A percentile compares a stretch with the other conserved stretches of the same genome.
These are phyloP conservation scores for Haplosporangium gracile DNA, from an alignment of 192 early-diverging fungal genomes.

Conservation along the genomic window DNA sequence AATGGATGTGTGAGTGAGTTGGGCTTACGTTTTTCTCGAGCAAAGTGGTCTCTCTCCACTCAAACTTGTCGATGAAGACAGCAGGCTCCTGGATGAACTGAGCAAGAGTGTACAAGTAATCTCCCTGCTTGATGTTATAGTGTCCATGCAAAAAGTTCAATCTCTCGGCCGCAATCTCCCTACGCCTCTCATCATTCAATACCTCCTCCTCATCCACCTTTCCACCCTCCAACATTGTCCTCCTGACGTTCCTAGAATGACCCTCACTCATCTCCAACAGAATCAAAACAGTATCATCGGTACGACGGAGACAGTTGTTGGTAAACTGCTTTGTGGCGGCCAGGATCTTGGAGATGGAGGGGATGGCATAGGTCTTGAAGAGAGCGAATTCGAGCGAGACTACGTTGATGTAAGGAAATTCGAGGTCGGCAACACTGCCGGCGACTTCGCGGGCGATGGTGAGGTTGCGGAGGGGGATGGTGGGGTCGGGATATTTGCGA, in stretches of 20 bases:
- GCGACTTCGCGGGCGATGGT: slow-evolving; percentile 39
- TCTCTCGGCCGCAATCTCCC: slow-evolving; percentile 25
- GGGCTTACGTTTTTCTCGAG: slow-evolving; percentile 57
- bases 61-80: slow-evolving; percentile 41
- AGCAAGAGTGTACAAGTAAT: slow-evolving; percentile 56
- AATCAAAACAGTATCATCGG: slow-evolving; percentile 55
- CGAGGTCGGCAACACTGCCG: slow-evolving; percentile 1
- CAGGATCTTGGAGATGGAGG: slow-evolving; percentile 53
- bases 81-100: slow-evolving; percentile 52
- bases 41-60: slow-evolving; percentile 52
- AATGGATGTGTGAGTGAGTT: too few relatives aligned
- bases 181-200: slow-evolving; percentile 30
- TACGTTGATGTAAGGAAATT: slow-evolving; percentile 15
- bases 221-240: slow-evolving; percentile 16
- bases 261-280: slow-evolving; percentile 48
- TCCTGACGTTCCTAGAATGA: slow-evolving; percentile 35
- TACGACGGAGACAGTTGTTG: slow-evolving; percentile 22
- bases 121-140: slow-evolving; percentile 57
- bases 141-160: slow-evolving; percentile 58
- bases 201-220: slow-evolving; percentile 13
- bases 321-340: slow-evolving; percentile 40
- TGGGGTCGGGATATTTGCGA: slow-evolving; percentile 52
- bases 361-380: slow-evolving; percentile 58
- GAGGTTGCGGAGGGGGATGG: slow-evolving; percentile 26
- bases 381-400: slow-evolving; percentile 56